Evolutionary conservation across 495 filamentous ascomycete genomes (phyloP), one percentile per base, ranked within the genome.

Genomic region (Neurospora africana): DNA sequence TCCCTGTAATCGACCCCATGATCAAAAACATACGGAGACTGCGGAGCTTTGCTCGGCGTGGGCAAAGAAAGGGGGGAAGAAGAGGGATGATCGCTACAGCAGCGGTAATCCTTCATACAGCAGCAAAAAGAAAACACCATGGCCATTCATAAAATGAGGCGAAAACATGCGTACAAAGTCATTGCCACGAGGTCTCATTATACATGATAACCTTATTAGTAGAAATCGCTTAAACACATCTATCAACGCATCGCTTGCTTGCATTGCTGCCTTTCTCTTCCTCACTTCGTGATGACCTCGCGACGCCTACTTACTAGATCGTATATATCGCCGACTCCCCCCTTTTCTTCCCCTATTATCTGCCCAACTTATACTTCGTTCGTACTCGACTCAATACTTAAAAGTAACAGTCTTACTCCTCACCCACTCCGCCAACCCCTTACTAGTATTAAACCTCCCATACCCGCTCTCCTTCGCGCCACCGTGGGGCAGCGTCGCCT

Each of bases 391-490:
- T 75, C 79, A 88, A 58, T 82, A 82, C 77, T 81, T 80, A 74
- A 88, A 97, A 6, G 93, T 97, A 4, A 97, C 86, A 2, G 90
- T 93, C 87, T 98, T 98, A 38, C 89, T 89, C 80, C 89, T 86
- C 78, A 95, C 78, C 86, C 93, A 98, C 83, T 98, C 94, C 36
- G 91, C 80, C 71, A 89, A 53, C 2, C 87, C 87, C 15, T 65
- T 70, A 38, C 30, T 38, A 1, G 86, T 77, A 73, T 84, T 83
- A 79, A 91, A 88, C 78, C 90, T 74, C 23, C 94, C 94, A 78
- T 88, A 94, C 11, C 94, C 94, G 75, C 91, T 93, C 69, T 87
- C 87, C 87, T 98, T 98, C 76, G 88, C 88, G 37, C 94, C 94
- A 33, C 94, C 94, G 81, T 97, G 93, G 6, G 94, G 92, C 71